phyloP scores from a whole-genome alignment of 495 filamentous ascomycete species.

The Aspergillus sclerotioniger region DNA sequence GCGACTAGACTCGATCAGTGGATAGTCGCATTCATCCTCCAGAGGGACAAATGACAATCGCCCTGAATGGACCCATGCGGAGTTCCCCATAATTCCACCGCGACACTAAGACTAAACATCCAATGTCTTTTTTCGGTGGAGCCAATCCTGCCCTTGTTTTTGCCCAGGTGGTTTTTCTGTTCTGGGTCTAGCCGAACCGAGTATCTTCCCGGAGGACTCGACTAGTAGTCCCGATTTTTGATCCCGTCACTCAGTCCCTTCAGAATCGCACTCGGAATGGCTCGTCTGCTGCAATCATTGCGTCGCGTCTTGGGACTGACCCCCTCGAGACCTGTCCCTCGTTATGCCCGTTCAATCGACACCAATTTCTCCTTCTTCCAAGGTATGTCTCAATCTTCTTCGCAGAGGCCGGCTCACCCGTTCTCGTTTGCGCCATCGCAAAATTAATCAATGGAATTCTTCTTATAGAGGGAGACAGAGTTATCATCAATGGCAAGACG shows the following conservation, averaged over 20 bases:
- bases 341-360: conserved; percentile 33
- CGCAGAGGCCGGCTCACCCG: neutral
- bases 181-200: conserved; percentile 3
- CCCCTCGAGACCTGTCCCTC: conserved; percentile 11
- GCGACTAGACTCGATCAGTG: conserved; percentile 12
- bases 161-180: neutral
- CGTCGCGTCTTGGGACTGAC: conserved; percentile 34
- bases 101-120: neutral
- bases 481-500: conserved; percentile 50
- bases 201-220: neutral
- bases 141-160: conserved; percentile 14
- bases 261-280: conserved; percentile 24
- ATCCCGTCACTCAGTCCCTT: neutral
- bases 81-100: conserved; percentile 9
- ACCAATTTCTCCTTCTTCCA: conserved; percentile 42
- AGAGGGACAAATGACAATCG: neutral
- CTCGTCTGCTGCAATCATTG: conserved; percentile 39
- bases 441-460: conserved; percentile 5
- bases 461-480: conserved; percentile 56
- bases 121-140: conserved; percentile 8
- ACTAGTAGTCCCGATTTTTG: neutral
- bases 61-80: conserved; percentile 10
- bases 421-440: conserved; percentile 5
- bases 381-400: conserved; percentile 24
- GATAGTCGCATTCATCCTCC: neutral